Base-by-base conservation (phyloP, 1,284 basidiomycete species). In the Moesziomyces aphidis region DNA sequence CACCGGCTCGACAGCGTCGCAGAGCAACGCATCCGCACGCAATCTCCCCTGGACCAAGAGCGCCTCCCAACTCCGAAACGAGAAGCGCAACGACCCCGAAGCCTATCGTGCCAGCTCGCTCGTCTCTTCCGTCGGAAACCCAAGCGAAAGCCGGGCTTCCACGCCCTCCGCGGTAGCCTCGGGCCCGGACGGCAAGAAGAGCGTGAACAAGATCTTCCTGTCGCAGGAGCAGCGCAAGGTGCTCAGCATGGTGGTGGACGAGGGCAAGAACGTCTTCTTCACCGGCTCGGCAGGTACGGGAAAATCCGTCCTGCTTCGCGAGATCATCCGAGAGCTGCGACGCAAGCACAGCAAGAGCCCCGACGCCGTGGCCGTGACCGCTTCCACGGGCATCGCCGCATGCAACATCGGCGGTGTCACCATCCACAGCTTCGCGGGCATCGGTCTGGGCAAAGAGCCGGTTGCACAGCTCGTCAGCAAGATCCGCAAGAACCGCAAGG, bases 271-370 rank as follows among this genome's bases (percentile, higher is more conserved):
- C 78, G 84, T 98, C n/a, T 99, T 99, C 82, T 99, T 97, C 86
- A 99, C 96, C 0, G 96, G 97, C 24, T 95, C 93, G 86, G 96
- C 83, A 5, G 94, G 94, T 58, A 97, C 95, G 9, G 95, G 95
- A 55, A 98, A 97, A 86, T 97, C 95, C 0, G 93, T 97, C 8
- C 87, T 97, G 2, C 88, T 98, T n/a, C 89, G 93, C 5, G 92
- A 94, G 81, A 95, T 97, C 69, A 96, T 97, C 81, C 87, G 86
- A 45, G 85, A 87, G 11, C 86, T 93, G 56, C 85, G 85, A 66
- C 86, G 86, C 74, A 90, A 88, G 78, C 83, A 87, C 75, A 61
- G 77, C 48, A 87, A 82, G 42, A 84, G 87, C 0, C 83, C 86
- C 0, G 89, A 91, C 60, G 88, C 88, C 0, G 88, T 96, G 8